Evolutionary conservation across 2,329 filamentous ascomycete species (phyloP), one percentile per base, ranked within the genome.

Genomic region (Xylaria sp.): DNA sequence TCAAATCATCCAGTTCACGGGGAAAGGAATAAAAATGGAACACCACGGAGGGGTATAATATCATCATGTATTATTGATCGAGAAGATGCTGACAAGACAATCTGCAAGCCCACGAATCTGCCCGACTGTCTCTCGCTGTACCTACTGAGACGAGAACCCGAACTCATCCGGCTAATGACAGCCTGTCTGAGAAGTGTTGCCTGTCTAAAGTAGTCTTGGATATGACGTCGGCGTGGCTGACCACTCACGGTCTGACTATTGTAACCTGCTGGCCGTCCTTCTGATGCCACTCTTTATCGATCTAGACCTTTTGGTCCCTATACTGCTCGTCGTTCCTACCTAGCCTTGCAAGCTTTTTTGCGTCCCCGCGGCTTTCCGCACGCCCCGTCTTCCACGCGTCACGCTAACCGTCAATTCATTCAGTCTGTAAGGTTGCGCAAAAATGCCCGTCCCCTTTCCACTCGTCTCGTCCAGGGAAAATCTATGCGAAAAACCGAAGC

Each of bases 341-440:
- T 24, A 57, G 59, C 61, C 36, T 65, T 24, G 4, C n/a, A 7
- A 32, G 48, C 24, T 47, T 53, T 53, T 42, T 61, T 32, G 34
- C 36, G 7, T 54, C 27, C 21, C 19, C 6, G 21, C 60, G 50
- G 27, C 53, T 36, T 47, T 21, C 47, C n/a, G 21, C 36, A 53
- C n/a, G 11, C 62, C 17, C 45, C 12, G 14, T 34, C 32, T 45
- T 39, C 51, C 66, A 24, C 53, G 19, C 17, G 27, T 42, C 56
- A 50, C 55, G 64, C 47, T 32, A 66, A 70, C 53, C 68, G 48
- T 65, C 47, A 47, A 61, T 59, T 59, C 66, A 56, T 64, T 63
- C 66, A 69, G 55, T 70, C 66, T 70, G 65, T 51, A 21, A 54
- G 62, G 62, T 61, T 69, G 69, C 50, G 60, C 21, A 55, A 61